Evolutionary conservation across 306 rosid species (phyloP).

Genomic region (Erythrophleum fordii): DNA sequence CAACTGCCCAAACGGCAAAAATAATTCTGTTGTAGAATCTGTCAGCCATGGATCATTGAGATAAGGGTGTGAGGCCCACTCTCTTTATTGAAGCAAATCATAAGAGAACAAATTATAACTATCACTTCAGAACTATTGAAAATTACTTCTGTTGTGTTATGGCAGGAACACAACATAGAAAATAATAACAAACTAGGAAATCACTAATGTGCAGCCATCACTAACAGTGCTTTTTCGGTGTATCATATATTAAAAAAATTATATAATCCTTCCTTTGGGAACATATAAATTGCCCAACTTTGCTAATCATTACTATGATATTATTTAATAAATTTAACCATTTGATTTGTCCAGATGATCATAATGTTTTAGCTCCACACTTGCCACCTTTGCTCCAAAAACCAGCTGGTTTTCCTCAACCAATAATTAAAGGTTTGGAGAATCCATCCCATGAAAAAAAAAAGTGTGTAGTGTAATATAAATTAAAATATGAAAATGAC

Average conservation of each 20-base stretch:
- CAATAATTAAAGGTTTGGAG: background rate
- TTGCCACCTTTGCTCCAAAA: background rate
- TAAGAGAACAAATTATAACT: conserved; percentile 1
- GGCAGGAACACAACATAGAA: background rate
- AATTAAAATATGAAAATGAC: background rate
- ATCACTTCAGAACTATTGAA: background rate
- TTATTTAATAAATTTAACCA: conserved; percentile 17
- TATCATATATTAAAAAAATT: background rate
- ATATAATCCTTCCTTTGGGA: background rate
- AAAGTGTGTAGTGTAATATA: background rate
- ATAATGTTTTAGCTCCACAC: background rate
- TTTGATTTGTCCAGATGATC: background rate
- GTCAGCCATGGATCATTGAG: background rate
- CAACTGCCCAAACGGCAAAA: background rate
- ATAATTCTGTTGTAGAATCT: background rate
- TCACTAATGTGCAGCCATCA: background rate
- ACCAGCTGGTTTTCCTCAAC: background rate
- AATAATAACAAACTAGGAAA: background rate
- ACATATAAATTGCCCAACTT: background rate
- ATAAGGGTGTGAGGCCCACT: background rate
- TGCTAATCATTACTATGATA: background rate
- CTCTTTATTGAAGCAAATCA: background rate
- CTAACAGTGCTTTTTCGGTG: background rate
- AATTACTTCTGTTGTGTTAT: background rate
- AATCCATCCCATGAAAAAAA: background rate